These are phyloP conservation scores for Xylariales sp. DNA, from an alignment of 2,329 filamentous ascomycete genomes.

Conservation along the genomic window DNA sequence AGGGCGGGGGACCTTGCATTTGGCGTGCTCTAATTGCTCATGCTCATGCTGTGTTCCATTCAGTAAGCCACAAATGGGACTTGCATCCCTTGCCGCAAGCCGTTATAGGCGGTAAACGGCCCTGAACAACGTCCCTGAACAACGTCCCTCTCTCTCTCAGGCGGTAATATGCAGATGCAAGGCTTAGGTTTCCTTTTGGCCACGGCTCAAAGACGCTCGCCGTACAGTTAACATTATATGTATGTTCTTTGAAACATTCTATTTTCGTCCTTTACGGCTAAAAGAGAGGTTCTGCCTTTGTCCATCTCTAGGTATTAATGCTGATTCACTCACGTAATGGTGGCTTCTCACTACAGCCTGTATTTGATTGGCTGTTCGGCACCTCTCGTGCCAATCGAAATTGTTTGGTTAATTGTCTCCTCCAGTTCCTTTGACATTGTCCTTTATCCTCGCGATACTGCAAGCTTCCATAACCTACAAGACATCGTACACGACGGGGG, in stretches of 20 bases:
- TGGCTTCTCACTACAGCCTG: conserved; percentile 9
- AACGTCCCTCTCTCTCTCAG: not conserved
- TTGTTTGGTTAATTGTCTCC: conserved; percentile 7
- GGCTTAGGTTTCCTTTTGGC: not conserved
- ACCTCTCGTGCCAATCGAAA: conserved; percentile 14
- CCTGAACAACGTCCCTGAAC: conserved; percentile 7
- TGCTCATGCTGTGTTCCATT: conserved; percentile 22
- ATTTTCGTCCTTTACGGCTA: conserved; percentile 13
- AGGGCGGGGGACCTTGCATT: conserved; percentile 8
- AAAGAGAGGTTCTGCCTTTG: conserved; percentile 1
- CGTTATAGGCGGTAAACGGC: conserved; percentile 9
- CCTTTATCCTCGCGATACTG: conserved; percentile 22
- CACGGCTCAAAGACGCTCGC: not conserved
- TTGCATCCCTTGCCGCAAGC: conserved; percentile 2
- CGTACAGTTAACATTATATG: not conserved
- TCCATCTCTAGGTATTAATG: not conserved
- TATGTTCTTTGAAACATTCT: not conserved
- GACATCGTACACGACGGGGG: not conserved
- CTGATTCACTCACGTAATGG: not conserved
- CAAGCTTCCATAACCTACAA: conserved; percentile 18
- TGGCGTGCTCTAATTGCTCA: not conserved
- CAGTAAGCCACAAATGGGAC: not conserved
- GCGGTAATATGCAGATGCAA: conserved; percentile 6
- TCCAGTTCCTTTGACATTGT: not conserved
- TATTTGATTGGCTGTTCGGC: conserved; percentile 20